Evolutionary conservation across 177 flowering plant genomes (phyloP), one percentile per base, ranked within the genome.

Genomic region (Vitis hybrid): DNA sequence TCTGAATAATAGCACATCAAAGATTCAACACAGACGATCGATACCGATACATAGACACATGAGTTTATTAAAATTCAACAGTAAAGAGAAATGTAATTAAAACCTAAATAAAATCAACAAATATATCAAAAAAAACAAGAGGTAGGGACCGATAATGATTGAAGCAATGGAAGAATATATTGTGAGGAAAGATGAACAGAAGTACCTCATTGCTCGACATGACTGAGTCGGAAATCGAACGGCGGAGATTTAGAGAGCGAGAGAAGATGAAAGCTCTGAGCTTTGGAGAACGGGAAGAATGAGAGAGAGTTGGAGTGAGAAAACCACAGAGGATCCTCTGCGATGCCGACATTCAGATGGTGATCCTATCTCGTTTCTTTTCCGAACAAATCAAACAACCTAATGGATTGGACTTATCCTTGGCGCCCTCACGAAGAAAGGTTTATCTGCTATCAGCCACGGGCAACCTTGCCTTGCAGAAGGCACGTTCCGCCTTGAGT

Each of bases 331-430:
- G 18, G 29, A 79, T 26, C 31, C 82, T 79, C 76, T 83, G 84
- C 82, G 83, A 54, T 31, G 71, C 80, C 72, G 84, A 82, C 86
- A 85, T 83, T 69, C 81, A 80, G 63, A 5, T 64, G n/a, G 19
- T 15, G 19, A 15, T 53, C 5, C 16, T 3, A 26, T 26, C 29
- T 26, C 29, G 3, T 3, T 26, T 26, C 29, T 26, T 26, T 26
- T 26, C 29, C 29, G 29, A 26, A 26, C 29, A 0, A 26, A 26
- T 26, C 29, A 0, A 26, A 26, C 29, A 26, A 26, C 29, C 29
- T 26, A 26, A 26, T 26, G 29, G 29, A 26, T 26, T 26, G 29
- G 29, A 26, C 29, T 26, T 26, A 2, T 26, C 29, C 29, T 26
- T 26, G 29, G 5, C 29, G 5, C 29, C 26, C 29, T 26, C 29